Evolutionary conservation across 257 asterid genomes (phyloP).

Genomic region (Solanum chiquidenum): DNA sequence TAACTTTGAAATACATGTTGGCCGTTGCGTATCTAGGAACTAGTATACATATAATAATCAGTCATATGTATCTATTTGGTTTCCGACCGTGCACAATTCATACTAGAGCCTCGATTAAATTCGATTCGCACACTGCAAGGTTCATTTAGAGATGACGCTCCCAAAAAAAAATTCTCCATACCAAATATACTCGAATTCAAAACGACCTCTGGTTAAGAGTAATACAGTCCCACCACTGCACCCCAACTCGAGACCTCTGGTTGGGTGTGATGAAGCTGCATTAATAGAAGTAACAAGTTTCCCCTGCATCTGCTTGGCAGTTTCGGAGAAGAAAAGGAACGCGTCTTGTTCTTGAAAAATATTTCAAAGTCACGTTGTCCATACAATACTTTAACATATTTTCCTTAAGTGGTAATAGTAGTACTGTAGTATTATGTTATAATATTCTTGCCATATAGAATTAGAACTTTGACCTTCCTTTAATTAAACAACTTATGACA

Average conservation of each 20-base stretch:
- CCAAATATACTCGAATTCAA: neutral
- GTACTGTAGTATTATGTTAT: neutral
- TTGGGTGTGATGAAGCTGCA: neutral
- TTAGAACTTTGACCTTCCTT: neutral
- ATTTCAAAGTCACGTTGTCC: neutral
- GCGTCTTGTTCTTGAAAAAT: neutral
- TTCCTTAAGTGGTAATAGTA: neutral
- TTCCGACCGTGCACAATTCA: neutral
- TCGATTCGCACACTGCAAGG: rapidly evolving
- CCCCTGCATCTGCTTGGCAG: neutral
- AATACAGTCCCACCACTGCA: neutral
- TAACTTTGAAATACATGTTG: neutral
- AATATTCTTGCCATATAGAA: neutral
- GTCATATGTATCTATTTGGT: neutral
- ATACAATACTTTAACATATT: neutral
- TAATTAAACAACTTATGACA: neutral
- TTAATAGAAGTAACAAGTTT: neutral
- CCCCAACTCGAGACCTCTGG: too few relatives aligned
- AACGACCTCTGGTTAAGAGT: neutral
- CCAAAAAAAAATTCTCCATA: neutral
- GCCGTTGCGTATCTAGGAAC: neutral
- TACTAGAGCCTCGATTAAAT: neutral
- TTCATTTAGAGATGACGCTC: neutral
- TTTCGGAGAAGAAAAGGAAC: neutral
- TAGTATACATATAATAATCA: too few relatives aligned